Evolutionary conservation across 129 eudicot species (phyloP).

Genomic region (Daucus carota): DH1_v3.0 NC_030382.2:43487001-43487500

Average conservation of each 20-base stretch:
- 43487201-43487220: not conserved
- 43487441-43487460: not conserved
- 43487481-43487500: not conserved
- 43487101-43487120: not conserved
- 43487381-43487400: not conserved
- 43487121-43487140: not conserved
- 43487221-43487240: constrained; percentile 44
- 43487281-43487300: constrained; percentile 97
- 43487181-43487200: not conserved
- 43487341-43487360: not conserved
- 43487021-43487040: not conserved
- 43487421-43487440: not conserved
- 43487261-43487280: constrained; percentile 52
- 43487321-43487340: constrained; percentile 20
- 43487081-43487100: not conserved
- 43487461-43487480: not conserved
- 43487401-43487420: not conserved
- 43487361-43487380: not conserved
- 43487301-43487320: constrained; percentile 95
- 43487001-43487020: not conserved
- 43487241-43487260: constrained; percentile 91
- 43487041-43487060: not conserved
- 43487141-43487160: not conserved
- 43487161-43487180: not conserved
- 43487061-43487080: not conserved